Conservation (phyloP, 108 stramenopile species). For the Aurantiochytrium sp. region DNA sequence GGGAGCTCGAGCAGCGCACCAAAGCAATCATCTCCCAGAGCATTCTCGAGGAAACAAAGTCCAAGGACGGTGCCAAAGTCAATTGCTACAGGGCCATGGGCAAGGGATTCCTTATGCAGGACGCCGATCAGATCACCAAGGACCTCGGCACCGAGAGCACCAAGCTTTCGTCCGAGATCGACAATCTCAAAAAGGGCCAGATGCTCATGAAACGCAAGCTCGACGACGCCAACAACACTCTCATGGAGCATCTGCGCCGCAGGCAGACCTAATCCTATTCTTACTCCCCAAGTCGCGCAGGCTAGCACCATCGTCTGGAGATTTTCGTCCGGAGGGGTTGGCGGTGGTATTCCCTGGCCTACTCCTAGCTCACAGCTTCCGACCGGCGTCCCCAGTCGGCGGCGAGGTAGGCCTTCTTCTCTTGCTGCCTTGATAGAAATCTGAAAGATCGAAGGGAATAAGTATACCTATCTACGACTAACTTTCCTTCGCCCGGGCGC, state of each 20-base stretch:
- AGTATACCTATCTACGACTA: no score
- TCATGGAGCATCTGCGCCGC: neutral
- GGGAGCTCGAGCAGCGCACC: neutral
- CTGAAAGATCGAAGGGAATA: no score
- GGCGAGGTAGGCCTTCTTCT: no score
- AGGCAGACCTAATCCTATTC: neutral
- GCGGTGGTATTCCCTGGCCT: no score
- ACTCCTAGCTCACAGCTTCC: no score
- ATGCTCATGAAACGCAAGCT: conserved; percentile 15
- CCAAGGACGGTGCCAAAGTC: neutral
- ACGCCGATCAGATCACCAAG: neutral
- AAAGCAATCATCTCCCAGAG: neutral
- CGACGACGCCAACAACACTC: neutral
- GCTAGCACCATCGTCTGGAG: no score
- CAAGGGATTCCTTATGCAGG: neutral
- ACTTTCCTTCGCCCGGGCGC: no score
- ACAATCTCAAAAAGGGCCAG: conserved; percentile 13
- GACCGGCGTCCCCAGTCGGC: no score
- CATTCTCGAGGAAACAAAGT: neutral
- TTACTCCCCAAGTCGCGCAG: no score
- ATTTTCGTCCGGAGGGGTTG: no score
- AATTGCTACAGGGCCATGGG: conserved; percentile 5
- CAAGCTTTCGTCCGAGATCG: neutral
- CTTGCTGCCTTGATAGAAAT: no score
- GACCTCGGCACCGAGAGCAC: neutral